A percentile compares a stretch with the other conserved stretches of the same genome.
Evolutionary conservation across 352 stramenopile species (phyloP).

Genomic region (Globisporangium emineosum): DNA sequence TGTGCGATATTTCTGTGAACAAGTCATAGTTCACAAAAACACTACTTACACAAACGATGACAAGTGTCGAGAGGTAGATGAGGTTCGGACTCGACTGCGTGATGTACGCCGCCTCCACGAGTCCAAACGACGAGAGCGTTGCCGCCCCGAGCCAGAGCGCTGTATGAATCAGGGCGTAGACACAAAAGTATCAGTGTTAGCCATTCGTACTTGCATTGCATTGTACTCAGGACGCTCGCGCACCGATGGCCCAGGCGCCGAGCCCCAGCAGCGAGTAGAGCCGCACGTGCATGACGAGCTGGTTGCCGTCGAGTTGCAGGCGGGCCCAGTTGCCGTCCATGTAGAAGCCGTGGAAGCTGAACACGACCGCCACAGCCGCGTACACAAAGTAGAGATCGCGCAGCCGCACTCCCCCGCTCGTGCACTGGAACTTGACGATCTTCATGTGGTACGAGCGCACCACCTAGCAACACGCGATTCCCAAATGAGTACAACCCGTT

Average conservation of each 20-base stretch:
- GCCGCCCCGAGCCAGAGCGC: constrained; percentile 61
- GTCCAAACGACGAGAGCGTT: constrained; percentile 53
- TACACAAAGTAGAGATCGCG: constrained; percentile 73
- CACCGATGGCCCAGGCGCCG: constrained; percentile 44
- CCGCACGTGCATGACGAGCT: constrained; percentile 65
- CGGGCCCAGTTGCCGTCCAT: constrained; percentile 57
- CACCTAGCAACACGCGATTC: constrained; percentile 27
- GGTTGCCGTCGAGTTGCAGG: constrained; percentile 59
- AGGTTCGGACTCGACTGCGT: constrained; percentile 44
- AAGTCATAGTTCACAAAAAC: neutral
- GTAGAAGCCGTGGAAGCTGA: constrained; percentile 69
- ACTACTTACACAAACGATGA: constrained; percentile 47
- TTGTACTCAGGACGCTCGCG: neutral
- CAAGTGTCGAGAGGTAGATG: constrained; percentile 63
- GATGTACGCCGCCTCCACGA: constrained; percentile 61
- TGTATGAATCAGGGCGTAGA: constrained; percentile 14
- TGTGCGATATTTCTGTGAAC: neutral
- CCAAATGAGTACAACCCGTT: neutral
- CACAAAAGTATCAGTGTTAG: neutral
- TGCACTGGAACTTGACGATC: constrained; percentile 43
- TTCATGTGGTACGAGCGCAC: constrained; percentile 42
- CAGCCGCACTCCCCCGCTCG: constrained; percentile 31
- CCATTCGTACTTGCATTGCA: neutral
- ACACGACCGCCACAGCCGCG: constrained; percentile 34
- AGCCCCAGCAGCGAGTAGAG: constrained; percentile 59